Percentiles rank a stretch among this genome's conserved stretches.
These are phyloP conservation scores for Trichophyton rubrum DNA, from an alignment of 2,329 filamentous ascomycete genomes.

Conservation along the genomic window DNA sequence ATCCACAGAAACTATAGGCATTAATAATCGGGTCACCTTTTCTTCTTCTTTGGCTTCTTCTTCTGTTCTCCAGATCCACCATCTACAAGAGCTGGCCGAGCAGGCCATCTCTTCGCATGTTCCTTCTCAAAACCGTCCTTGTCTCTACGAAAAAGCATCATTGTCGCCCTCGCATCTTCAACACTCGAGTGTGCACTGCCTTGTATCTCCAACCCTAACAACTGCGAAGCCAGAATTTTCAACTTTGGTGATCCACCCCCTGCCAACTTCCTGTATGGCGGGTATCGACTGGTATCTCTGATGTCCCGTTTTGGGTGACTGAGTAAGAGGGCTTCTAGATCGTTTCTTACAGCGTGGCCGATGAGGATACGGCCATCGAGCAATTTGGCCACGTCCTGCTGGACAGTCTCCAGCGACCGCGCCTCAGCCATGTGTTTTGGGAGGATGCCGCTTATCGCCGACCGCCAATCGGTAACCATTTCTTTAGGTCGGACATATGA, in stretches of 20 bases:
- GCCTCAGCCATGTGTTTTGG: slow-evolving; percentile 59
- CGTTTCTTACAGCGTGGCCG: slow-evolving; percentile 72
- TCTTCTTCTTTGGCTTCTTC: slow-evolving; percentile 35
- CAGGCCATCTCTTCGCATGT: slow-evolving; percentile 54
- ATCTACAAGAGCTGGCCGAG: slow-evolving; percentile 21
- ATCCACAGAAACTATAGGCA: neutral
- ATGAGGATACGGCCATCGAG: slow-evolving; percentile 61
- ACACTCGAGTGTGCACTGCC: slow-evolving; percentile 49
- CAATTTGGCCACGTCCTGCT: slow-evolving; percentile 55
- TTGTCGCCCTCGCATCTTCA: slow-evolving; percentile 75
- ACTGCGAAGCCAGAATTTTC: slow-evolving; percentile 44
- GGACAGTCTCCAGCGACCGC: slow-evolving; percentile 63
- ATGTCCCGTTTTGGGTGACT: slow-evolving; percentile 65
- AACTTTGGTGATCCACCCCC: slow-evolving; percentile 39
- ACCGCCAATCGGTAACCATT: slow-evolving; percentile 80
- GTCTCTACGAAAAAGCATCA: slow-evolving; percentile 73
- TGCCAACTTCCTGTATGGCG: slow-evolving; percentile 54
- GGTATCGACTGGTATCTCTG: slow-evolving; percentile 70
- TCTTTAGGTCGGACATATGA: slow-evolving; percentile 73
- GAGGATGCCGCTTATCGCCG: slow-evolving; percentile 68
- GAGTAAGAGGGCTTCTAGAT: slow-evolving; percentile 61
- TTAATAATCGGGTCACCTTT: slow-evolving; percentile 21
- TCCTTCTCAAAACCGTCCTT: slow-evolving; percentile 80
- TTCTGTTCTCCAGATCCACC: slow-evolving; percentile 27
- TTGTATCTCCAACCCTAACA: slow-evolving; percentile 49